Base-by-base conservation (phyloP, 2,329 filamentous ascomycete genomes). In the Nectriaceae sp. region DNA sequence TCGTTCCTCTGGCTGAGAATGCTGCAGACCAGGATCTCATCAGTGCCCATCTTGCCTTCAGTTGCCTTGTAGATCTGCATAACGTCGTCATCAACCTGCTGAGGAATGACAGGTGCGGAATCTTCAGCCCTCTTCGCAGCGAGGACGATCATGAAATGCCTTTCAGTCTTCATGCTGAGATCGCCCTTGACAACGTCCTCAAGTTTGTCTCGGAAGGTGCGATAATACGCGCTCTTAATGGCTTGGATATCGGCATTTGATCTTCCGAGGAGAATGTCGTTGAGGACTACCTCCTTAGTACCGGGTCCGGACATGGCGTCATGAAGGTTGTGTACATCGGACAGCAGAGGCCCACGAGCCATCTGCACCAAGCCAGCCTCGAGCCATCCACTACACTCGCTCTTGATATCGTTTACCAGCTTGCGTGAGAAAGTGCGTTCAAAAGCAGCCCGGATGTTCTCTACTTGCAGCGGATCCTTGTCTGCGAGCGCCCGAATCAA, bases 181-280 rank as follows among this genome's bases (percentile, higher is more conserved):
- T 97, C 93, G 18, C 79, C 82, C 56, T 83, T 84, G 54, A 97
- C 82, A 46, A 88, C 88, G 11, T 76, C 72, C 60, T 92, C 87
- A 1, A 97, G 79, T 15, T 79, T 76, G 18, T 79, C 79, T 31
- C 76, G 75, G 73, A 86, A 91, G 1, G 79, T 82, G 15, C 79
- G 79, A 38, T 85, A 79, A 67, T 96, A 97, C 16, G 84, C 80
- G 40, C 76, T 70, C 73, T 95, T 96, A 76, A 99, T 97, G 33
- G 89, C 90, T 45, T 83, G 79, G 33, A 99, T 76, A 61, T 97
- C 93, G 26, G 91, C 90, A 63, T 97, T 97, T 29, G 85, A 88
- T 29, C 93, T 83, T 8, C 85, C 80, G 4, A 97, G 80, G 2
- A 97, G 78, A 5, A 96, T 80, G 59, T 97, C 93, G 66, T 96